These are phyloP conservation scores for Leccinum laetum DNA, from an alignment of 1,284 basidiomycete species.

Conservation along the genomic window DNA sequence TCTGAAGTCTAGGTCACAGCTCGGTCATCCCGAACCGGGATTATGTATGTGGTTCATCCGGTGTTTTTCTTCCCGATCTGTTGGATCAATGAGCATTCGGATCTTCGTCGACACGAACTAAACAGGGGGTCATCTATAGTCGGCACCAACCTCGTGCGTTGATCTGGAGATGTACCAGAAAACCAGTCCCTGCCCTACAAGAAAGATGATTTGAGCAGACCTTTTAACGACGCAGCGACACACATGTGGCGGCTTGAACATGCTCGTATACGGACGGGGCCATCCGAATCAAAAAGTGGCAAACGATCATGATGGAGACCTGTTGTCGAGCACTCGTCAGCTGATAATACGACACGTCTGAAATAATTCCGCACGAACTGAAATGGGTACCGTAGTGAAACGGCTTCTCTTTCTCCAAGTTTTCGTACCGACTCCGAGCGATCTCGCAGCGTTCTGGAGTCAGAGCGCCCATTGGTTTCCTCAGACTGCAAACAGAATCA, in stretches of 20 bases:
- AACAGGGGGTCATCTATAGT: too few species aligned
- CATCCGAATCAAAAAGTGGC: constrained; percentile 91
- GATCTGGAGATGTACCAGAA: too few species aligned
- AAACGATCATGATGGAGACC: constrained; percentile 84
- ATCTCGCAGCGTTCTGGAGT: constrained; percentile 72
- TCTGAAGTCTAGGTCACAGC: too few species aligned
- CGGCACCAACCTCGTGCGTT: too few species aligned
- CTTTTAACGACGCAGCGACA: neutral
- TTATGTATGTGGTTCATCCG: too few species aligned
- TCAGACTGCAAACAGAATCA: constrained; percentile 47
- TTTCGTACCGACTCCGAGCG: constrained; percentile 75
- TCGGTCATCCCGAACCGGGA: too few species aligned
- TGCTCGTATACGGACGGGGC: constrained; percentile 81
- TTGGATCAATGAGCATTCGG: too few species aligned
- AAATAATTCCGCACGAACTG: constrained; percentile 52
- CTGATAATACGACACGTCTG: neutral
- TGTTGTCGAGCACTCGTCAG: constrained; percentile 7
- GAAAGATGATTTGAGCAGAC: neutral
- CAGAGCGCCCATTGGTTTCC: constrained; percentile 91
- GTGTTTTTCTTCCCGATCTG: too few species aligned
- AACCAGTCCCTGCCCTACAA: constrained; percentile 80
- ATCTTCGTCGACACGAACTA: too few species aligned
- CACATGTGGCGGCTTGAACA: constrained; percentile 88
- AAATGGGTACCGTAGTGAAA: constrained; percentile 97
- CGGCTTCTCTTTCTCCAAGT: constrained; percentile 77